Conservation (phyloP, 2,329 filamentous ascomycete species). For the Alternaria arbusti region DNA sequence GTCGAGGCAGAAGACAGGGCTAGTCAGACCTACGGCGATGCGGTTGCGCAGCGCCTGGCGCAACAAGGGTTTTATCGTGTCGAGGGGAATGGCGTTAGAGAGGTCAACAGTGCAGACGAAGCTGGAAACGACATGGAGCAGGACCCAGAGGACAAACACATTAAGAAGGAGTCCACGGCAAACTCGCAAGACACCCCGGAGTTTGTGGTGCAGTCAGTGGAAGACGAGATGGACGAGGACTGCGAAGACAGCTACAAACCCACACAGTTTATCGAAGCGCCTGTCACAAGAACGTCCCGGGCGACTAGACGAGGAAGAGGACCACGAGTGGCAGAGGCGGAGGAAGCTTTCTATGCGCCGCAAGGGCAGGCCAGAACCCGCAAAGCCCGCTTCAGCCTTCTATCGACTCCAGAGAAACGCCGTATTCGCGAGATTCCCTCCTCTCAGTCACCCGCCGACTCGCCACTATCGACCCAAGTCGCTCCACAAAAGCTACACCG, state of each 20-base stretch:
- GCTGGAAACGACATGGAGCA: neutral
- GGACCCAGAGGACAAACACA: neutral
- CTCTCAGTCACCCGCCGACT: slow-evolving; percentile 45
- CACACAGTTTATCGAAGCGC: slow-evolving; percentile 36
- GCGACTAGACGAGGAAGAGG: slow-evolving; percentile 2
- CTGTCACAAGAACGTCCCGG: slow-evolving; percentile 18
- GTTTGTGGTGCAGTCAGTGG: slow-evolving; percentile 9
- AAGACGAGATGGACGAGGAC: slow-evolving; percentile 8
- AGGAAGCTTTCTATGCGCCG: neutral
- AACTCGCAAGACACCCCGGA: neutral
- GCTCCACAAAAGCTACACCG: slow-evolving; percentile 26
- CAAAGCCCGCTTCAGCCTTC: slow-evolving; percentile 34
- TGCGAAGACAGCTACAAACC: slow-evolving; percentile 36
- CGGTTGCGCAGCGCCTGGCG: slow-evolving; percentile 24
- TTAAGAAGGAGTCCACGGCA: neutral
- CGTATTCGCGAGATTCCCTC: slow-evolving; percentile 41
- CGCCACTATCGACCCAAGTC: slow-evolving; percentile 35
- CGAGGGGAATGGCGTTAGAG: neutral
- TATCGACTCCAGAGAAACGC: slow-evolving; percentile 44
- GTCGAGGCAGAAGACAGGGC: slow-evolving; percentile 21
- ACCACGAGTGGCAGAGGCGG: neutral
- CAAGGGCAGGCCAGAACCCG: neutral
- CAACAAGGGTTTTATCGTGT: slow-evolving; percentile 22
- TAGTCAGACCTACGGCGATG: slow-evolving; percentile 16
- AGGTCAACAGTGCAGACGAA: neutral